Evolutionary conservation across 352 stramenopile species (phyloP).

Genomic region (Phytopythium montanum): DNA sequence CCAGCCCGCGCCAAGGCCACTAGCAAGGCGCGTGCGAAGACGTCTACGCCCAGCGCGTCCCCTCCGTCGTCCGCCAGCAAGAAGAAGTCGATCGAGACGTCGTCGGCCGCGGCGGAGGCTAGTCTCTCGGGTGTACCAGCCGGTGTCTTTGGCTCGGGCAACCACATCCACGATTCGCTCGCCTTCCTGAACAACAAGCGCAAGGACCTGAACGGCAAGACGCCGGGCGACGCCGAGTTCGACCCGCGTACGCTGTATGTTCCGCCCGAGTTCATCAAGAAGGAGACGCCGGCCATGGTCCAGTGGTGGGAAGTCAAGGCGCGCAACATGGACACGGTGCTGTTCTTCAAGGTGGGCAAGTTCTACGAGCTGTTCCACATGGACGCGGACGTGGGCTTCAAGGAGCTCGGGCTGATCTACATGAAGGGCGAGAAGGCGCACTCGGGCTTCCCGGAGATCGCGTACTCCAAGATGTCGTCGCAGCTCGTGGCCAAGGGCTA

Average conservation of each 20-base stretch:
- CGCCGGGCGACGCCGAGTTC: constrained; percentile 84
- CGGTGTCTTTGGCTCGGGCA: constrained; percentile 51
- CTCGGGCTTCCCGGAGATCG: constrained; percentile 97
- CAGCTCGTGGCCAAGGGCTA: constrained; percentile 96
- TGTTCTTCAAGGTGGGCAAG: constrained; percentile 99
- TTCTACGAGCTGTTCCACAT: constrained; percentile 98
- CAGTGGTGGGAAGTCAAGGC: constrained; percentile 99
- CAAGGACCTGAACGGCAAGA: constrained; percentile 86
- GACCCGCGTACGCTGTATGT: constrained; percentile 93
- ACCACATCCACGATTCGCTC: constrained; percentile 91
- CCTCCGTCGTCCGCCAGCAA: constrained; percentile 17
- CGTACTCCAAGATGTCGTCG: constrained; percentile 95
- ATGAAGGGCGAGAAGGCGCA: constrained; percentile 99
- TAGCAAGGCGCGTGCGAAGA: background rate
- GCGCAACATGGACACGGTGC: constrained; percentile 96
- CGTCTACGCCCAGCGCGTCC: constrained; percentile 2
- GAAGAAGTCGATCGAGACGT: constrained; percentile 23
- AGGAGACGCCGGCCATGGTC: constrained; percentile 94
- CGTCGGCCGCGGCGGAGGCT: constrained; percentile 11
- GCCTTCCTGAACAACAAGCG: constrained; percentile 86
- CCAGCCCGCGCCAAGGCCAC: constrained; percentile 8
- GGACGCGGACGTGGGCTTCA: constrained; percentile 97
- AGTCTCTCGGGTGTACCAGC: constrained; percentile 19
- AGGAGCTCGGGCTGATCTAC: constrained; percentile 95
- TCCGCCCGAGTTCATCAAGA: constrained; percentile 78